Percentiles rank a stretch among this genome's conserved stretches.
Conservation (phyloP, 768 basidiomycete genomes). For the Mrakia frigida region DNA sequence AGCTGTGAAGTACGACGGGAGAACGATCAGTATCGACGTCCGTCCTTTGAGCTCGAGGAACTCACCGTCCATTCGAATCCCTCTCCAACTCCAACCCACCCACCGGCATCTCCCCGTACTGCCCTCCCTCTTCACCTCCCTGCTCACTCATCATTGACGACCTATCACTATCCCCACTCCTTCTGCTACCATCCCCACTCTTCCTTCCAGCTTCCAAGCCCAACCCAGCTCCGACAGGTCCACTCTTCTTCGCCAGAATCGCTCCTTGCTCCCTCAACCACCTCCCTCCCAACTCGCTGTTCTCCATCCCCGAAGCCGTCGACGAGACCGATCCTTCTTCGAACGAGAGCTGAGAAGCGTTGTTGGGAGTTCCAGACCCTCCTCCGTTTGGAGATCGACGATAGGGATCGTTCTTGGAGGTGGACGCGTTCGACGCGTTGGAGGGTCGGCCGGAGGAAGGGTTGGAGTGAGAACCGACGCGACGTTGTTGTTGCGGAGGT, state of each 20-base stretch:
- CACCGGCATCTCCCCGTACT: neutral
- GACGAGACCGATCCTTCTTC: conserved; percentile 18
- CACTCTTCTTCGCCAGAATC: conserved; percentile 3
- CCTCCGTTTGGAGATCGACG: neutral
- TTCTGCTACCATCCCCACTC: neutral
- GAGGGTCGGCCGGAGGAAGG: neutral
- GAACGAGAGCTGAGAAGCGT: neutral
- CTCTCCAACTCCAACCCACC: conserved; percentile 27
- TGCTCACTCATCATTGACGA: conserved; percentile 4
- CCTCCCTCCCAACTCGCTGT: conserved; percentile 63
- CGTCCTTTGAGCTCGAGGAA: neutral
- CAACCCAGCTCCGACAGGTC: neutral
- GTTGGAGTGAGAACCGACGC: neutral
- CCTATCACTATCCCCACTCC: neutral
- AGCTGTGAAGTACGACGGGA: neutral
- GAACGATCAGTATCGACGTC: neutral
- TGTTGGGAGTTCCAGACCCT: neutral
- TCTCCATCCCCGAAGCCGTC: conserved; percentile 34
- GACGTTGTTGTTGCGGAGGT: neutral
- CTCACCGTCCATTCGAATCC: conserved; percentile 17
- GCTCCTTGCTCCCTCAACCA: conserved; percentile 73
- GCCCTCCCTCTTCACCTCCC: neutral
- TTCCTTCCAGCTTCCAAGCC: neutral
- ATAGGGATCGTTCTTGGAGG: neutral
- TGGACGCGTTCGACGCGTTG: neutral